Percentiles rank a stretch among this genome's conserved stretches.
These are phyloP conservation scores for Amylocystis lapponica DNA, from an alignment of 768 basidiomycete species.

Conservation along the genomic window DNA sequence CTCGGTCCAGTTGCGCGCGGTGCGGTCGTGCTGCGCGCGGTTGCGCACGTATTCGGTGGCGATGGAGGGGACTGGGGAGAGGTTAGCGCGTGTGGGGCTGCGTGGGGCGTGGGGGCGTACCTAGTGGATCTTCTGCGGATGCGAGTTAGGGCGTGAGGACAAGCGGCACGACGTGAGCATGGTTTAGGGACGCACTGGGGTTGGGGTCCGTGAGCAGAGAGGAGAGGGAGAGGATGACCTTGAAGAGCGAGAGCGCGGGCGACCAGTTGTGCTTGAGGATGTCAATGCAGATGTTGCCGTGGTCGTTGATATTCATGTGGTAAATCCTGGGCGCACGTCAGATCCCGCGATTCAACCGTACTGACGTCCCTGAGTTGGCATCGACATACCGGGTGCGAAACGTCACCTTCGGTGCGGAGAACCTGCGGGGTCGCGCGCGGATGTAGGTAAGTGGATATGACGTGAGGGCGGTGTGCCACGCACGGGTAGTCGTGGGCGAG, in stretches of 20 bases:
- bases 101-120: slow-evolving; percentile 29
- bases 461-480: slow-evolving; percentile 18
- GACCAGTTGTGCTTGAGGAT: slow-evolving; percentile 95
- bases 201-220: slow-evolving; percentile 93
- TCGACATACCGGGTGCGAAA: slow-evolving; percentile 62
- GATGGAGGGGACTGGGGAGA: slow-evolving; percentile 54
- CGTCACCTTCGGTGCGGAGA: slow-evolving; percentile 71
- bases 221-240: slow-evolving; percentile 90
- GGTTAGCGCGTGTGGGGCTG: not conserved
- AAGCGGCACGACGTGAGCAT: too few species aligned
- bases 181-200: slow-evolving; percentile 66
- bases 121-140: slow-evolving; percentile 60
- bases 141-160: slow-evolving; percentile 8
- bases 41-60: slow-evolving; percentile 64
- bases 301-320: slow-evolving; percentile 86
- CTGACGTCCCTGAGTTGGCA: not conserved
- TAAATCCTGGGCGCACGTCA: slow-evolving; percentile 69
- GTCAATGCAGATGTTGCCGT: slow-evolving; percentile 79
- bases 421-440: slow-evolving; percentile 35
- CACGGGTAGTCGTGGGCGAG: slow-evolving; percentile 79
- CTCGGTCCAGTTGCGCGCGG: slow-evolving; percentile 74
- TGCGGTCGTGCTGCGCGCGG: slow-evolving; percentile 67
- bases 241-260: slow-evolving; percentile 88
- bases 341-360: not conserved
- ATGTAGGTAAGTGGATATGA: slow-evolving; percentile 1